phyloP scores from a whole-genome alignment of 2,329 filamentous ascomycete genomes.

The Colletotrichum paranaense region DNA sequence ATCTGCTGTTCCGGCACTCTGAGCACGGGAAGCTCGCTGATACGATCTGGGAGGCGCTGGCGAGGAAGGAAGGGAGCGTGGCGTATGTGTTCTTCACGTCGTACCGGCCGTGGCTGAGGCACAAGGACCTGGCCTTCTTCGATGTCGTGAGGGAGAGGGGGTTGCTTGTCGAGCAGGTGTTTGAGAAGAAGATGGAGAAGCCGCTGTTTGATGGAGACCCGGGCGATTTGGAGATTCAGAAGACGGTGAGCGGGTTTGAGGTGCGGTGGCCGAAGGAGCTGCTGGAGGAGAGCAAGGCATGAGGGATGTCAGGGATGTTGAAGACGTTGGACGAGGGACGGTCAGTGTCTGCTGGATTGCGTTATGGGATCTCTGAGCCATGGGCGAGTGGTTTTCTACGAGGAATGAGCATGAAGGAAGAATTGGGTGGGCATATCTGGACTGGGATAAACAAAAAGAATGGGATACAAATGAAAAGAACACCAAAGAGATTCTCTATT shows the following conservation, averaged over 20 bases:
- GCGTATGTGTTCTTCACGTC: constrained; percentile 95
- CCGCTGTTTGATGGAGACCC: constrained; percentile 91
- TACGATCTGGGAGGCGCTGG: constrained; percentile 77
- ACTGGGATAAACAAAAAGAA: neutral
- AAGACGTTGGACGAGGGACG: neutral
- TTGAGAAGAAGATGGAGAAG: constrained; percentile 85
- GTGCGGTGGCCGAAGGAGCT: constrained; percentile 70
- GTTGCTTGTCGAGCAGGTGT: constrained; percentile 81
- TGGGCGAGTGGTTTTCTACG: neutral
- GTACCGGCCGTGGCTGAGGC: constrained; percentile 89
- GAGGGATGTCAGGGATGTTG: neutral
- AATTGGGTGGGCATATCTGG: neutral
- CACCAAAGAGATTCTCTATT: neutral
- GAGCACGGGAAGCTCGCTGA: constrained; percentile 84
- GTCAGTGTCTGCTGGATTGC: neutral
- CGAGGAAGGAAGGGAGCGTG: constrained; percentile 62
- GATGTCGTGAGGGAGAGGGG: constrained; percentile 77
- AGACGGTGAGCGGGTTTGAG: constrained; percentile 85
- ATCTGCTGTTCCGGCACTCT: constrained; percentile 90
- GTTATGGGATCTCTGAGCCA: neutral
- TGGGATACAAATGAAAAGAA: neutral
- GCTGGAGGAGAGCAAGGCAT: constrained; percentile 37
- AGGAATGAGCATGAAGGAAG: neutral
- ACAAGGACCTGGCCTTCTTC: constrained; percentile 90
- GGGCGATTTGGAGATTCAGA: constrained; percentile 83